Evolutionary conservation across 306 rosid species (phyloP).

Genomic region (Prunus padus): DNA sequence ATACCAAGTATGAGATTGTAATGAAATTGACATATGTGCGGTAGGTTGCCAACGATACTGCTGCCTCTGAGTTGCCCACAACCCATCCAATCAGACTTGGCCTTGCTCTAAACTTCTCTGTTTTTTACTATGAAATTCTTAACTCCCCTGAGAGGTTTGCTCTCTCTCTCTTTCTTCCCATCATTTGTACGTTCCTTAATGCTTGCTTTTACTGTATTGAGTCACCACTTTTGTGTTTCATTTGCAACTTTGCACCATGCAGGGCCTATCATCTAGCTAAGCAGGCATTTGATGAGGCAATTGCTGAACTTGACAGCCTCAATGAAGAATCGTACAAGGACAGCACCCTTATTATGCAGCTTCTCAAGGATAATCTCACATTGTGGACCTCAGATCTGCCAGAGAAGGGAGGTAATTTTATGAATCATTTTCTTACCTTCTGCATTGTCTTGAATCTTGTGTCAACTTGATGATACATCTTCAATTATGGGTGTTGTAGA

Average conservation of each 20-base stretch:
- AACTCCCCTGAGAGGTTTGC: slow-evolving; percentile 67
- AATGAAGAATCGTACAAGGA: slow-evolving; percentile 69
- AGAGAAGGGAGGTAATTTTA: slow-evolving; percentile 50
- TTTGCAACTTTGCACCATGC: slow-evolving; percentile 4
- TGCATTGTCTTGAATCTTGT: background rate
- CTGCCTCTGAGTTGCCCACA: slow-evolving; percentile 51
- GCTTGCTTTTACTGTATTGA: background rate
- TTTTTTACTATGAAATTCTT: slow-evolving; percentile 70
- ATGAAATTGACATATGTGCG: background rate
- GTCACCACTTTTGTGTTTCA: background rate
- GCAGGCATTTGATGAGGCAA: slow-evolving; percentile 47
- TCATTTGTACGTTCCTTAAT: background rate
- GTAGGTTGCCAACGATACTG: slow-evolving; percentile 36
- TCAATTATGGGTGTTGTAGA: background rate
- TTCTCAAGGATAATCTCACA: slow-evolving; percentile 72
- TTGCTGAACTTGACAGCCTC: slow-evolving; percentile 43
- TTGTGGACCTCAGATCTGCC: slow-evolving; percentile 69
- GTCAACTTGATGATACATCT: background rate
- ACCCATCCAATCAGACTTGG: slow-evolving; percentile 68
- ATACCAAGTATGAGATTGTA: background rate
- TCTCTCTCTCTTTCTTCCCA: background rate
- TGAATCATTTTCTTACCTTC: background rate
- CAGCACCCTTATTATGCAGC: slow-evolving; percentile 68
- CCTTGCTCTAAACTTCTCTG: slow-evolving; percentile 68
- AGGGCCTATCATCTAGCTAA: slow-evolving; percentile 48